Evolutionary conservation across 305 asterid species (phyloP), one percentile per base, ranked within the genome.

Genomic region (Petunia hybrid): DNA sequence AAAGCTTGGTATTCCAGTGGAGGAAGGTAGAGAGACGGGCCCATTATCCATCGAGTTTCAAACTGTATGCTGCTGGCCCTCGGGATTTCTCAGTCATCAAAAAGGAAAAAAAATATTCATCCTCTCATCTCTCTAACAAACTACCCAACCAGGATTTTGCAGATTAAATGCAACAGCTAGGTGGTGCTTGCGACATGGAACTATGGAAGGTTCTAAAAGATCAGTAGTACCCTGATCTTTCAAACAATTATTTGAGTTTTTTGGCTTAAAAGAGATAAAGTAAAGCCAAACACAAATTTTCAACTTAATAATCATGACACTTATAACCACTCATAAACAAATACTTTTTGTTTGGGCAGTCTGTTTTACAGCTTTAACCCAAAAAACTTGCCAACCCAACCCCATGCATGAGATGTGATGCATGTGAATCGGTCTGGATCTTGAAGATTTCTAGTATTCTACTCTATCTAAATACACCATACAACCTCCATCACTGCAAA

Each of bases 401-500:
- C 75, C 42, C 38, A n/a, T 67, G n/a, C 38, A 22, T 22, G 4
- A 71, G 77, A 71, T 70, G 9, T 10, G 42, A 61, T 48, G 41
- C 77, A 71, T 13, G 42, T 46, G 77, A 35, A 46, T 48, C 46
- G 51, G 5, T 46, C 8, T 51, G 22, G 14, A 22, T 45, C 41
- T 31, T 71, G 43, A 48, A 71, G 61, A 71, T 71, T 71, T 48
- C 77, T 70, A 70, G 62, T 48, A 71, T 46, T 71, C 77, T 46
- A 48, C 77, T 71, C 61, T 35, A 71, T 71, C 31, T 2, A 46
- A 71, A 16, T 48, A 48, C 45, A 71, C 43, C 16, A 35, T 35
- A 46, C 61, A 60, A 71, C 59, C 45, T 48, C 42, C 61, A 71
- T 71, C 78, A 51, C 78, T 48, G 35, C 45, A 35, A 71, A 71